Percentiles rank a stretch among this genome's conserved stretches.
Evolutionary conservation across 164 flowering plant species (phyloP).

Genomic region (Nymphaea colorata): DNA sequence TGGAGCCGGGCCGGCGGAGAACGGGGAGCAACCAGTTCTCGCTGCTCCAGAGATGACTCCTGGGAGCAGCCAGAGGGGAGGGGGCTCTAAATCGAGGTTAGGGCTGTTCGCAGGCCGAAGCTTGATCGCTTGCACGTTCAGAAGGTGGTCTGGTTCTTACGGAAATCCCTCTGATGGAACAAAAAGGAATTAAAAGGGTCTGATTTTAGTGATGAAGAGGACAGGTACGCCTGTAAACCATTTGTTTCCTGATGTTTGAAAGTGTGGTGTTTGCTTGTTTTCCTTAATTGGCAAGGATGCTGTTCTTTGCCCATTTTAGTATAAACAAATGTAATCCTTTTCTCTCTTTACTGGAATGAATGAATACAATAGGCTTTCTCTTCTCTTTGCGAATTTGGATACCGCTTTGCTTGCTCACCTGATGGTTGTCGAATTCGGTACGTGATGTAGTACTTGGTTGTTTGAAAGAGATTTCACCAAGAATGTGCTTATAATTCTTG

Average conservation of each 20-base stretch:
- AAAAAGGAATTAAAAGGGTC: not conserved
- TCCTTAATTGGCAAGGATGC: not conserved
- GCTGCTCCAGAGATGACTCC: slow-evolving; percentile 21
- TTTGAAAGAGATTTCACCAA: not conserved
- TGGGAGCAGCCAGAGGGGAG: slow-evolving; percentile 26
- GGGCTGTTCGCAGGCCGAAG: slow-evolving; percentile 41
- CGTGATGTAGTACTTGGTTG: not conserved
- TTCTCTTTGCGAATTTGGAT: not conserved
- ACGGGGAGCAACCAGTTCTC: slow-evolving; percentile 15
- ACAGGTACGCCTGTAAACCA: not conserved
- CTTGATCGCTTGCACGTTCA: slow-evolving; percentile 49
- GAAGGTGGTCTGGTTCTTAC: slow-evolving; percentile 34
- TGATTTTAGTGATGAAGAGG: not conserved
- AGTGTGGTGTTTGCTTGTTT: slow-evolving; percentile 11
- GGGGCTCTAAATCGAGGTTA: slow-evolving; percentile 40
- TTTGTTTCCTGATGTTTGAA: slow-evolving; percentile 11
- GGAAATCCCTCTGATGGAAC: slow-evolving; percentile 10
- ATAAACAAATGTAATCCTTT: not conserved
- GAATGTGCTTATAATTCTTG: not conserved
- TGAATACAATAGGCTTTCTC: too few relatives aligned
- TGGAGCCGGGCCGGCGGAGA: slow-evolving; percentile 27
- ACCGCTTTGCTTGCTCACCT: too few relatives aligned
- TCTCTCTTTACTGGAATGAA: not conserved
- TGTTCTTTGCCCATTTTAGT: not conserved
- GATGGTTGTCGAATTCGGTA: too few relatives aligned